Percentiles rank a stretch among this genome's conserved stretches.
Evolutionary conservation across 371 early-diverging fungal genomes (phyloP).

Genomic region (Apophysomyces elegans): DNA sequence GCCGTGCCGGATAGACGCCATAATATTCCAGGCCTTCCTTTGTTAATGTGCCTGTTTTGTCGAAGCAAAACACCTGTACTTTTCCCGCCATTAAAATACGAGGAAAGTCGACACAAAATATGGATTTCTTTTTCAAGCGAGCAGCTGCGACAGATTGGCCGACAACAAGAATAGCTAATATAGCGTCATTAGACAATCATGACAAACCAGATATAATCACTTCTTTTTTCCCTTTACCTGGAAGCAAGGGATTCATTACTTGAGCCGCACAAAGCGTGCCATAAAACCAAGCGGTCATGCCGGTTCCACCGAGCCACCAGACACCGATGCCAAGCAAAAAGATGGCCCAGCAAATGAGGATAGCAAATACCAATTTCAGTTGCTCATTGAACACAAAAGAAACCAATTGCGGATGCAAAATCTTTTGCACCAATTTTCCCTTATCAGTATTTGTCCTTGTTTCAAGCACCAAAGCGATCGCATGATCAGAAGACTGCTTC

Average conservation of each 20-base stretch:
- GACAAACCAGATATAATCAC: neutral
- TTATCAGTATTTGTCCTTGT: conserved; percentile 83
- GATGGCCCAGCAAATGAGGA: conserved; percentile 65
- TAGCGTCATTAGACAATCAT: neutral
- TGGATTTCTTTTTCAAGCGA: conserved; percentile 60
- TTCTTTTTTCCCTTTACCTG: conserved; percentile 21
- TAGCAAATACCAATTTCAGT: conserved; percentile 66
- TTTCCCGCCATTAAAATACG: conserved; percentile 88
- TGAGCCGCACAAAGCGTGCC: conserved; percentile 71
- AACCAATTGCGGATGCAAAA: conserved; percentile 73
- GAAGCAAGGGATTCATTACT: conserved; percentile 66
- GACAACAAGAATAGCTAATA: conserved; percentile 75
- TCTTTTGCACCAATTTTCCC: conserved; percentile 81
- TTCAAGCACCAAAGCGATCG: conserved; percentile 63
- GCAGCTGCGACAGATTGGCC: conserved; percentile 81
- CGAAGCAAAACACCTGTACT: conserved; percentile 89
- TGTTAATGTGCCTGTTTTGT: conserved; percentile 65
- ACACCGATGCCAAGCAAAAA: conserved; percentile 57
- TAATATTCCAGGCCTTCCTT: conserved; percentile 61
- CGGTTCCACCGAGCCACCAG: conserved; percentile 58
- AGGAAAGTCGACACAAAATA: conserved; percentile 76
- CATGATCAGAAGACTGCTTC: conserved; percentile 26
- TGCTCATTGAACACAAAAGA: conserved; percentile 79
- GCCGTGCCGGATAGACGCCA: conserved; percentile 31
- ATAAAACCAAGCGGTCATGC: conserved; percentile 64